These are phyloP conservation scores for Saccharomycopsis amapae DNA, from an alignment of 805 yeast genomes.

Conservation along the genomic window DNA sequence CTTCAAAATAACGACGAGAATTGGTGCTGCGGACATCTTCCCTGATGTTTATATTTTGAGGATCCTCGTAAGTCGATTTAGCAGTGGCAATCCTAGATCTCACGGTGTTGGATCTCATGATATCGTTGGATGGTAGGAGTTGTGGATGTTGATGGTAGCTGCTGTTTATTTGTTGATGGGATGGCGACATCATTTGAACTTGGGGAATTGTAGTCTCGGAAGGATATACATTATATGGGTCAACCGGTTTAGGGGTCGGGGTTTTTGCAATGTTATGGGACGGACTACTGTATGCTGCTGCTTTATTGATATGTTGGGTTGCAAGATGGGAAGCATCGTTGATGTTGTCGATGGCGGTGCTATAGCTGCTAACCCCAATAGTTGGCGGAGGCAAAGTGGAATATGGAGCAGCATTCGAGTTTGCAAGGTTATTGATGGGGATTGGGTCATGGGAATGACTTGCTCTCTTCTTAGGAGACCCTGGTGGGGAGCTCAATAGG, in stretches of 20 bases:
- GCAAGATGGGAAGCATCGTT: not conserved
- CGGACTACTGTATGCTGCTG: too few species aligned
- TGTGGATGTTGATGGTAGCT: not conserved
- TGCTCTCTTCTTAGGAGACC: not conserved
- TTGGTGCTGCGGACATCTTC: conserved; percentile 5
- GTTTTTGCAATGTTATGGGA: too few species aligned
- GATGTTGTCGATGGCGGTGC: too few species aligned
- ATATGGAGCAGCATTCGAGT: conserved; percentile 1
- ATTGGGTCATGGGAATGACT: too few species aligned
- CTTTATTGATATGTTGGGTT: too few species aligned
- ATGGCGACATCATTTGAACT: too few species aligned
- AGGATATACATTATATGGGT: not conserved
- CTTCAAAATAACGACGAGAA: conserved; percentile 7
- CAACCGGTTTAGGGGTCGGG: not conserved
- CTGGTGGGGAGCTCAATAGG: conserved; percentile 8
- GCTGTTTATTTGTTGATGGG: not conserved
- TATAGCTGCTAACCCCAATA: too few species aligned
- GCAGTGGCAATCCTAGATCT: not conserved
- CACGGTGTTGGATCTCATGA: not conserved
- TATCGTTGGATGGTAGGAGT: too few species aligned
- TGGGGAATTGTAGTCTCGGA: too few species aligned
- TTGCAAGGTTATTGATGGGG: not conserved
- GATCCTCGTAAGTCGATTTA: not conserved
- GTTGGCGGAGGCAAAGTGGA: too few species aligned
- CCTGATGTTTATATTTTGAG: not conserved